These are phyloP conservation scores for Leishmania lainsoni DNA, from an alignment of 208 protist species.

Conservation along the genomic window DNA sequence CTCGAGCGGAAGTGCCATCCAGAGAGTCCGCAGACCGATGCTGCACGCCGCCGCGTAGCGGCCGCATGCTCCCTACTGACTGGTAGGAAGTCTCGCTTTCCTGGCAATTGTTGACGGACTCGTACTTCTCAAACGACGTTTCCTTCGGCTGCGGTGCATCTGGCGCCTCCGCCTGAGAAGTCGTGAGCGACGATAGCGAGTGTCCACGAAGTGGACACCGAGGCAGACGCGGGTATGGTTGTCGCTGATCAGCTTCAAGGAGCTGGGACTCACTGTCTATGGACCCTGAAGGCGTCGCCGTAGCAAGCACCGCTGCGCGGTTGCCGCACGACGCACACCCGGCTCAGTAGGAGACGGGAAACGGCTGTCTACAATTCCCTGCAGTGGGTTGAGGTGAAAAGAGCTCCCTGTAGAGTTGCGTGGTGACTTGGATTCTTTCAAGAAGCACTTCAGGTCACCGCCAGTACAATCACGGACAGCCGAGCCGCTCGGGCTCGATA, in stretches of 20 bases:
- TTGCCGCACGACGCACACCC: neutral
- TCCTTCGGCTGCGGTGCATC: constrained; percentile 7
- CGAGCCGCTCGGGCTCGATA: neutral
- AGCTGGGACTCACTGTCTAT: neutral
- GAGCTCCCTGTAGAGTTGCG: constrained; percentile 23
- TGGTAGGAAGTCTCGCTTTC: constrained; percentile 18
- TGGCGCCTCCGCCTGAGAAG: neutral
- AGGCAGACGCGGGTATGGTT: neutral
- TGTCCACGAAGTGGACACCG: neutral
- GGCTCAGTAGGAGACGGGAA: constrained; percentile 1
- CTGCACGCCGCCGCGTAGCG: constrained; percentile 3
- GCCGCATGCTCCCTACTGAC: constrained; percentile 17
- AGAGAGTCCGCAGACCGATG: neutral
- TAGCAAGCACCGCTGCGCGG: neutral
- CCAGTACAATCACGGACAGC: neutral
- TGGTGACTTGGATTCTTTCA: constrained; percentile 20
- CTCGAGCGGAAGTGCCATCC: too few relatives aligned
- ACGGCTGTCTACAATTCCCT: constrained; percentile 1
- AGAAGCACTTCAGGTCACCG: neutral
- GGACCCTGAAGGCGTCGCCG: neutral
- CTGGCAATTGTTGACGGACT: neutral
- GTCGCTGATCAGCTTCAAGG: neutral
- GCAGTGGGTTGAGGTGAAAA: constrained; percentile 40
- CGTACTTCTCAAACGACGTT: constrained; percentile 1
- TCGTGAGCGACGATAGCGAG: neutral